Conservation (phyloP, 768 basidiomycete genomes). For the Serpula lacrymans region DNA sequence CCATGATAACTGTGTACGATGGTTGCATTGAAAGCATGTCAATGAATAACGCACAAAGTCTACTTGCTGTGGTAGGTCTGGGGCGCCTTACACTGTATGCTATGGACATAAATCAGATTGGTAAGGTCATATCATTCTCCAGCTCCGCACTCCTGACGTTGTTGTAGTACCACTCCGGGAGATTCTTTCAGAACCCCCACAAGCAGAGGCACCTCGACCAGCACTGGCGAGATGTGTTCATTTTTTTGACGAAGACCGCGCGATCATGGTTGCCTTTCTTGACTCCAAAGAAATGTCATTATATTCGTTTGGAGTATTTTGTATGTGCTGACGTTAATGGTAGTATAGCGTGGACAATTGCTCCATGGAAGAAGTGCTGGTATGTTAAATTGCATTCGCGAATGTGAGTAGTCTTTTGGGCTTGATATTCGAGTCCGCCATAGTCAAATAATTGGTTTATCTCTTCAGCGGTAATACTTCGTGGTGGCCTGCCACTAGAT, state of each 20-base stretch:
- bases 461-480: background rate
- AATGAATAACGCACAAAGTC: background rate
- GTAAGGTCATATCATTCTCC: too few species aligned
- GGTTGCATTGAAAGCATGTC: background rate
- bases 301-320: background rate
- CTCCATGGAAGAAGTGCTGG: constrained; percentile 2
- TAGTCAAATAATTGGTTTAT: background rate
- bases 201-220: background rate
- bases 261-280: background rate
- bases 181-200: background rate
- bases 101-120: too few species aligned
- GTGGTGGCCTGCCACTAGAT: background rate
- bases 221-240: background rate
- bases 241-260: background rate
- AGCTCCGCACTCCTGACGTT: background rate
- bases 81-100: background rate
- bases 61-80: background rate
- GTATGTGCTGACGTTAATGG: background rate
- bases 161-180: background rate
- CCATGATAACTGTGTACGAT: background rate
- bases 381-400: background rate
- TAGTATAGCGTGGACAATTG: constrained; percentile 4
- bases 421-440: background rate
- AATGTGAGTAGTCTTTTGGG: constrained; percentile 2
- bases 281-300: background rate